These are phyloP conservation scores for Leucaena leucocephala DNA, from an alignment of 306 rosid genomes.

Conservation along the genomic window DNA sequence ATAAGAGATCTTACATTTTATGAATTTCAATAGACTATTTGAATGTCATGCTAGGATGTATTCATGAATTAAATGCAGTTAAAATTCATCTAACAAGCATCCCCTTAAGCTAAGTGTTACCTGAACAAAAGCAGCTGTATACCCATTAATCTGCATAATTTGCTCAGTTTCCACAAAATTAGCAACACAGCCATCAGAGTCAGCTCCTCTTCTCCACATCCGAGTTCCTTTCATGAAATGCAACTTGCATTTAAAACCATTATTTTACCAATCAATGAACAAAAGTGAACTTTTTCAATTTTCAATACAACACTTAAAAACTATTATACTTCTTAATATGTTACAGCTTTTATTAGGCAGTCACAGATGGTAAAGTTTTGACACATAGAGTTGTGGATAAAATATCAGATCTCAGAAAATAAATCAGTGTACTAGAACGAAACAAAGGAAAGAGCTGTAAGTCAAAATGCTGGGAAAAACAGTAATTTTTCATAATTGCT, in stretches of 20 bases:
- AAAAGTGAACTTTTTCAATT: not conserved
- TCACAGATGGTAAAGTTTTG: conserved; percentile 29
- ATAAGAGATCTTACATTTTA: not conserved
- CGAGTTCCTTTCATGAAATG: conserved; percentile 78
- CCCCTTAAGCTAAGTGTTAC: conserved; percentile 46
- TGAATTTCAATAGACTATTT: conserved; percentile 24
- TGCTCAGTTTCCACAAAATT: conserved; percentile 95
- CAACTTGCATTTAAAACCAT: conserved; percentile 30
- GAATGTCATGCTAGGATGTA: not conserved
- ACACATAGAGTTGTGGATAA: conserved; percentile 9
- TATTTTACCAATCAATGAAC: conserved; percentile 29
- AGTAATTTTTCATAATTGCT: conserved; percentile 27
- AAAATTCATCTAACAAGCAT: conserved; percentile 23
- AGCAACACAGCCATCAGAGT: conserved; percentile 91
- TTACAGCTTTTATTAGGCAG: conserved; percentile 23
- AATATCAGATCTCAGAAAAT: conserved; percentile 17
- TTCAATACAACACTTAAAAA: not conserved
- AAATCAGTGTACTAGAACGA: conserved; percentile 20
- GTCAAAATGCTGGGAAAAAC: conserved; percentile 25
- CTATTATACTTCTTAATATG: not conserved
- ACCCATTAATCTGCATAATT: conserved; percentile 80
- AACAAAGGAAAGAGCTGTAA: not conserved
- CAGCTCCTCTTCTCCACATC: conserved; percentile 99
- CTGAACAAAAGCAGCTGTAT: conserved; percentile 84
- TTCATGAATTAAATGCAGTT: not conserved